Conservation (phyloP, 129 eudicot genomes). For the Lactuca saligna region DNA sequence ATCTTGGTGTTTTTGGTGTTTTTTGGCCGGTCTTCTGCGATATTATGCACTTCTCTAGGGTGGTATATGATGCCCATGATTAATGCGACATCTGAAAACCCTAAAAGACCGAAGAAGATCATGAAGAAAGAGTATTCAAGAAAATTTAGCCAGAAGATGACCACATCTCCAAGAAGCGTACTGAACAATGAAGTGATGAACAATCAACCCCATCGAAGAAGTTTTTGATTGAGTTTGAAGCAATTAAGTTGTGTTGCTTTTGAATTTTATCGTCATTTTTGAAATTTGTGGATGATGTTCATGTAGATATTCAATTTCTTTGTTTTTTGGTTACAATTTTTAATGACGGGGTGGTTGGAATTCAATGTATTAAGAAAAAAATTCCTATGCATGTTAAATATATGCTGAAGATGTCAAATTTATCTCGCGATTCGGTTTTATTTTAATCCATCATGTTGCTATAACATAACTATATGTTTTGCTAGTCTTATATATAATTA, state of each 20-base stretch:
- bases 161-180: constrained; percentile 34
- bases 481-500: no score
- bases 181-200: constrained; percentile 16
- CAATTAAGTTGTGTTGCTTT: constrained; percentile 3
- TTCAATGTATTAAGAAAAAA: constrained; percentile 19
- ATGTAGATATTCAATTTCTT: constrained; percentile 25
- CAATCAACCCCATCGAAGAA: constrained; percentile 30
- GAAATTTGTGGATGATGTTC: constrained; percentile 21
- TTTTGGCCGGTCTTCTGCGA: constrained; percentile 49
- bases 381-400: neutral
- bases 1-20: constrained; percentile 47
- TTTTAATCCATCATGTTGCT: neutral
- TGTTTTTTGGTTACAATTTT: constrained; percentile 12
- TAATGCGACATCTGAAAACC: constrained; percentile 1
- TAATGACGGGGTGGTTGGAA: constrained; percentile 28
- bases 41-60: constrained; percentile 51
- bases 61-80: constrained; percentile 53
- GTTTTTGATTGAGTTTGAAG: constrained; percentile 25
- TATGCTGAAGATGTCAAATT: neutral
- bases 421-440: neutral
- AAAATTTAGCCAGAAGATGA: constrained; percentile 21
- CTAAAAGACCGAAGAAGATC: constrained; percentile 24
- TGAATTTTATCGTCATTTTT: constrained; percentile 8
- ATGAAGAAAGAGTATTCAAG: constrained; percentile 41
- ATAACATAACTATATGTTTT: neutral